Evolutionary conservation across 2,329 filamentous ascomycete species (phyloP), one percentile per base, ranked within the genome.

Genomic region (Coniochaeta ligniaria): DNA sequence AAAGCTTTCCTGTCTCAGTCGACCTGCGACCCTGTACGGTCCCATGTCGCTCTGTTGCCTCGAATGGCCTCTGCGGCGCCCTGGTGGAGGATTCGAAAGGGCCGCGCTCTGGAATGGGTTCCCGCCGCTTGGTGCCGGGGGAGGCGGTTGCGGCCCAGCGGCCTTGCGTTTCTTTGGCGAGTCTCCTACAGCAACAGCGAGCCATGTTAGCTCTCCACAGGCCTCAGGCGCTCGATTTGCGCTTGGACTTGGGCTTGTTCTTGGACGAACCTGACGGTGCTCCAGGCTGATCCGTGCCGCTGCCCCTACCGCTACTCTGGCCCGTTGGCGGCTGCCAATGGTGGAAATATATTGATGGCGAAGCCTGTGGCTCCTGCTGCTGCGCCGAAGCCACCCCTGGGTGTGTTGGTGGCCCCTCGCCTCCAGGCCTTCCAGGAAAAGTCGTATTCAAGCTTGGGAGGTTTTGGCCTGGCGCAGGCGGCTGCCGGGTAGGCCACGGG

Each of bases 131-230:
- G 80, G 79, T 26, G 78, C 76, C 58, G 75, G 80, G 24, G 76
- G 75, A 57, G 79, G 70, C 64, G 75, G 75, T 62, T 81, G 81
- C 50, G 80, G 77, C 55, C 83, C 83, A 45, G 80, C 81, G 60
- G 89, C 87, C 76, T 96, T 96, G 69, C 92, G 88, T 78, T 96
- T 96, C 72, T 89, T 90, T 35, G 91, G 91, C 63, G 90, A 91
- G 72, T 90, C 89, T 70, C 86, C 80, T 83, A 85, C 73, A 86
- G 82, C 70, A 88, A 85, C 67, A 64, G 66, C 69, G 69, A 70
- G 57, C 63, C 58, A 58, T 24, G 68, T 74, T 75, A 73, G 80
- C 75, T 67, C 72, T 63, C 76, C 73, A 73, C 77, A 73, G 66
- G 73, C 76, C 63, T 77, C 73, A 73, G 78, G 78, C 70, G 66